These are phyloP conservation scores for Logfia minima DNA, from an alignment of 129 eudicot species.

Conservation along the genomic window DNA sequence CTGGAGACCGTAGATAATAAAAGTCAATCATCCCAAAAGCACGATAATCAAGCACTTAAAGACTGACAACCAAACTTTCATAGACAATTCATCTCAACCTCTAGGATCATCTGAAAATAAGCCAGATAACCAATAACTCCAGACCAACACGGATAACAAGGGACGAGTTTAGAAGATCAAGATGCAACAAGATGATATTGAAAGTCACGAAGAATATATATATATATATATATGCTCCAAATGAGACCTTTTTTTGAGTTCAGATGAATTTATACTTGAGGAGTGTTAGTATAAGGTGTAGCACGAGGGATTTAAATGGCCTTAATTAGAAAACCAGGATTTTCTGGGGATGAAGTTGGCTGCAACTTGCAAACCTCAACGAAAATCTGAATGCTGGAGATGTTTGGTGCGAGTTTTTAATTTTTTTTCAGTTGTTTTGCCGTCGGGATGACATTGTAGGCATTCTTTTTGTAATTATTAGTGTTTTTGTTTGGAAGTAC, in stretches of 20 bases:
- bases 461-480: no score
- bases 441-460: no score
- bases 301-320: not conserved
- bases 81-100: constrained; percentile 31
- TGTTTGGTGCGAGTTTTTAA: not conserved
- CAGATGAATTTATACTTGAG: not conserved
- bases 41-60: constrained; percentile 28
- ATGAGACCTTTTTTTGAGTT: no score
- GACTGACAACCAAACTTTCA: constrained; percentile 30
- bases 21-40: constrained; percentile 30
- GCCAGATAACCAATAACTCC: constrained; percentile 24
- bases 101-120: constrained; percentile 13
- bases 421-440: not conserved
- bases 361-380: not conserved
- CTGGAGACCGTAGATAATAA: constrained; percentile 55
- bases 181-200: constrained; percentile 5
- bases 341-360: not conserved
- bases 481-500: not conserved
- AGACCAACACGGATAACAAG: constrained; percentile 16
- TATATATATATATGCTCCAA: not conserved
- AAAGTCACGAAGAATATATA: no score
- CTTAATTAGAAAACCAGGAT: not conserved
- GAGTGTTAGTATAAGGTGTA: not conserved
- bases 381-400: not conserved
- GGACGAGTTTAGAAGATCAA: constrained; percentile 22